phyloP scores from a whole-genome alignment of 768 basidiomycete species.

The Agrocybe chaxingu region DNA sequence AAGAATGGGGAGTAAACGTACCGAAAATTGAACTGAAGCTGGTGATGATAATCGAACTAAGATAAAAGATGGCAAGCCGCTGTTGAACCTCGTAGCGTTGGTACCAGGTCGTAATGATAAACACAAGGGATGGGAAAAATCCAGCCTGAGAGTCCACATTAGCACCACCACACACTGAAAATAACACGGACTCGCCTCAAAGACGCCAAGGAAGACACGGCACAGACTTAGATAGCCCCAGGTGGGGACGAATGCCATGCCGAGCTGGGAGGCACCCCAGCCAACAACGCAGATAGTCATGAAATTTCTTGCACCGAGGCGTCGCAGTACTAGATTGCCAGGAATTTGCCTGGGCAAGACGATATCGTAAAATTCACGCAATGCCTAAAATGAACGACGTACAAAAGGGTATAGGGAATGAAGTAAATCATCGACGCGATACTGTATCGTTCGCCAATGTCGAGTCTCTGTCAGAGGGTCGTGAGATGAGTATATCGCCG shows the following conservation, averaged over 20 bases:
- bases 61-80: conserved; percentile 12
- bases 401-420: conserved; percentile 28
- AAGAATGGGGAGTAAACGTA: not conserved
- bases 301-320: conserved; percentile 24
- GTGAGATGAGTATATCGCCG: too few species aligned
- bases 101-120: conserved; percentile 12
- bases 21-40: conserved; percentile 1
- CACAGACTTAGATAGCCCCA: conserved; percentile 26
- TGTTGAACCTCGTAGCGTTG: conserved; percentile 11
- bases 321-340: conserved; percentile 24
- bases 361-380: too few species aligned
- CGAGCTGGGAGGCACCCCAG: conserved; percentile 28
- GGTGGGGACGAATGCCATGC: conserved; percentile 28
- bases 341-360: conserved; percentile 24
- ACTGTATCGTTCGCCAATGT: conserved; percentile 24
- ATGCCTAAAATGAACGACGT: not conserved
- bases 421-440: conserved; percentile 28
- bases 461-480: conserved; percentile 12
- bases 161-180: too few species aligned
- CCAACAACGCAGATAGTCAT: conserved; percentile 23
- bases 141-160: conserved; percentile 4
- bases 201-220: conserved; percentile 25
- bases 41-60: conserved; percentile 6
- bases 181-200: conserved; percentile 21
- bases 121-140: conserved; percentile 13